Evolutionary conservation across 2,329 filamentous ascomycete species (phyloP).

Genomic region (Acephala macrosclerotiorum): DNA sequence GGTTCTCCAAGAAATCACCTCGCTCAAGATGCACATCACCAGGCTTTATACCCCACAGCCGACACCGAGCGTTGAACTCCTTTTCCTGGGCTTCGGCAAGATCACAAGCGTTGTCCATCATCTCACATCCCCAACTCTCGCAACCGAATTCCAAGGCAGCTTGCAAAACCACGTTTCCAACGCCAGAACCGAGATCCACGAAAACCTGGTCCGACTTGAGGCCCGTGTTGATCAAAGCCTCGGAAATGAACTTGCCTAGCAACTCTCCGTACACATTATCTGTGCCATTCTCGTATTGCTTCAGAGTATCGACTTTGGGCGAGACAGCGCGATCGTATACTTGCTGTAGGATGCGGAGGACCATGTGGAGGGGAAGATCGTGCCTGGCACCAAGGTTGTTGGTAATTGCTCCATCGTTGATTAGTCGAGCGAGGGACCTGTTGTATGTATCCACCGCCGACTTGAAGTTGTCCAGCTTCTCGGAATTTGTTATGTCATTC

Average conservation of each 20-base stretch:
- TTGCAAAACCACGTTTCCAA: slow-evolving; percentile 94
- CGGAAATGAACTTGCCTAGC: slow-evolving; percentile 81
- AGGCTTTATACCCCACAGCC: slow-evolving; percentile 85
- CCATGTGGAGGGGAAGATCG: slow-evolving; percentile 73
- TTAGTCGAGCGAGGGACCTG: slow-evolving; percentile 66
- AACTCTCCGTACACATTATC: slow-evolving; percentile 97
- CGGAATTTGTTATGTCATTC: slow-evolving; percentile 62
- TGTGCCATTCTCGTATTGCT: slow-evolving; percentile 86
- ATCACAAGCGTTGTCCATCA: slow-evolving; percentile 89
- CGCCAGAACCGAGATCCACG: slow-evolving; percentile 92
- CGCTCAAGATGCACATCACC: slow-evolving; percentile 82
- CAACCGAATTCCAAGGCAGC: slow-evolving; percentile 92
- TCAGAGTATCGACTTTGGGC: slow-evolving; percentile 82
- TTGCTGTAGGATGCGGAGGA: slow-evolving; percentile 84
- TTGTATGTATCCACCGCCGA: slow-evolving; percentile 82
- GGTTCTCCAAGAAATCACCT: slow-evolving; percentile 83
- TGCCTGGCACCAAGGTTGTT: slow-evolving; percentile 75
- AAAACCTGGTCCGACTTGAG: slow-evolving; percentile 88
- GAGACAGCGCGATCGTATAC: slow-evolving; percentile 93
- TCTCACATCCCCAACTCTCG: slow-evolving; percentile 95
- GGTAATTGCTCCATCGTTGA: slow-evolving; percentile 74
- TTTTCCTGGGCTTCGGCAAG: slow-evolving; percentile 80
- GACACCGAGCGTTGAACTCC: slow-evolving; percentile 86
- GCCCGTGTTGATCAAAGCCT: slow-evolving; percentile 77
- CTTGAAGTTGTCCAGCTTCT: slow-evolving; percentile 72